phyloP scores from a whole-genome alignment of 768 basidiomycete species.

The Mycena vitilis region DNA sequence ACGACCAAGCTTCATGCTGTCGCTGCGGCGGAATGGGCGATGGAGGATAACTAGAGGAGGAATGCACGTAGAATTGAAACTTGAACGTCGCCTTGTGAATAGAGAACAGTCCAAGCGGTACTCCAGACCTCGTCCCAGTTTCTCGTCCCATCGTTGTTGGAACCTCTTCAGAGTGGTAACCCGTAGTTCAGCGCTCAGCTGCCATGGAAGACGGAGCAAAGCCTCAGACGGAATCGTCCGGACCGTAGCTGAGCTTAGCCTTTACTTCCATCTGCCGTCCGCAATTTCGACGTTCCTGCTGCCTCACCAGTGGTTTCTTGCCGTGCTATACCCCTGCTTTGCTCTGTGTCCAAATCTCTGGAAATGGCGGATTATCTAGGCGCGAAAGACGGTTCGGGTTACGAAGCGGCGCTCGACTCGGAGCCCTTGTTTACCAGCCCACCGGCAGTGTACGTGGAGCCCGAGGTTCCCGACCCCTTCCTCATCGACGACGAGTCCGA shows the following conservation, averaged over 20 bases:
- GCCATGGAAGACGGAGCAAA: neutral
- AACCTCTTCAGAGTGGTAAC: slow-evolving; percentile 32
- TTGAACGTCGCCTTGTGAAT: too few relatives aligned
- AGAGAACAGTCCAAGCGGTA: too few relatives aligned
- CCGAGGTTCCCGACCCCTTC: slow-evolving; percentile 70
- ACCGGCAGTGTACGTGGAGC: slow-evolving; percentile 50
- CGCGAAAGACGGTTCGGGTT: slow-evolving; percentile 3
- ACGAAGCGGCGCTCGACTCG: slow-evolving; percentile 82
- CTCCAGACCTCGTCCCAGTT: too few relatives aligned
- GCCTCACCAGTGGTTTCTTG: neutral
- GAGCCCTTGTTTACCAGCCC: slow-evolving; percentile 45
- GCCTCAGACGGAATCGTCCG: neutral
- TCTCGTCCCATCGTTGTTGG: too few relatives aligned
- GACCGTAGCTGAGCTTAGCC: neutral
- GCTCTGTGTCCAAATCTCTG: neutral
- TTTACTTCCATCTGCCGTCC: slow-evolving; percentile 18
- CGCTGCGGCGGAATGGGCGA: too few relatives aligned
- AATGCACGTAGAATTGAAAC: too few relatives aligned
- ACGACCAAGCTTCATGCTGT: too few relatives aligned
- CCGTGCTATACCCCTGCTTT: neutral
- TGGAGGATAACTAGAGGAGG: too few relatives aligned
- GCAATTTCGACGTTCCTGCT: neutral
- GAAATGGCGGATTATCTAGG: slow-evolving; percentile 21
- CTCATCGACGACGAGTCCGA: slow-evolving; percentile 68
- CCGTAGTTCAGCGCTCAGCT: slow-evolving; percentile 33